phyloP scores from a whole-genome alignment of 306 rosid species.

The Inga leiocalycina region DNA sequence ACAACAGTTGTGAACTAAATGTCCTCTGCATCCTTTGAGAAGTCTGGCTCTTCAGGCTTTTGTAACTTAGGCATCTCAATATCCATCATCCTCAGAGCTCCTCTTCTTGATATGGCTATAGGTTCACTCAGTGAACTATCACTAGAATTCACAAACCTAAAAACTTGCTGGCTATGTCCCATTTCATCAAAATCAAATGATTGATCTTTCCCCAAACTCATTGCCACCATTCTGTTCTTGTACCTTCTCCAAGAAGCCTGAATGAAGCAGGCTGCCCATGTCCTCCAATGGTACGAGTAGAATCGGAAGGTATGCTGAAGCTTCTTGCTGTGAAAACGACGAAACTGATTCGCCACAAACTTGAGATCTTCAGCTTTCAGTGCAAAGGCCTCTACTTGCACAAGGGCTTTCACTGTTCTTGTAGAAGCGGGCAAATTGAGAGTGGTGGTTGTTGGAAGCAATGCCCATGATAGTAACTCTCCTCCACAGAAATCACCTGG shows the following conservation, averaged over 20 bases:
- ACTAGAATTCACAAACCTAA: conserved; percentile 35
- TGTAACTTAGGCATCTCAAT: conserved; percentile 62
- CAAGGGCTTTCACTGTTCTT: conserved; percentile 75
- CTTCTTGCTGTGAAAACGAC: conserved; percentile 89
- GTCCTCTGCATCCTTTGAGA: conserved; percentile 70
- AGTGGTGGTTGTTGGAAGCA: conserved; percentile 84
- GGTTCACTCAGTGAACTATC: not conserved
- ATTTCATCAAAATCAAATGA: conserved; percentile 37
- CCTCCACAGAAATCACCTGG: conserved; percentile 97
- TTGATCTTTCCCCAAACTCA: conserved; percentile 49
- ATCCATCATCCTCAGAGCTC: conserved; percentile 66
- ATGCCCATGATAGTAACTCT: conserved; percentile 94
- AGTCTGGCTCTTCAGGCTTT: conserved; percentile 96
- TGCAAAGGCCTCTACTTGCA: conserved; percentile 92
- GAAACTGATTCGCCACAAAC: conserved; percentile 86
- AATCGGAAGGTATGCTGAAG: conserved; percentile 88
- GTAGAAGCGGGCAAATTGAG: conserved; percentile 88
- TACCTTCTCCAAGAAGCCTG: conserved; percentile 84
- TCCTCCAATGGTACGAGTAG: conserved; percentile 95
- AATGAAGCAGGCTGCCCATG: conserved; percentile 95
- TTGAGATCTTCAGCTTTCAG: conserved; percentile 90
- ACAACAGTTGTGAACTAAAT: conserved; percentile 35
- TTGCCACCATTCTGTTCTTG: conserved; percentile 62
- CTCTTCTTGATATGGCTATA: conserved; percentile 47
- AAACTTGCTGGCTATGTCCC: conserved; percentile 33